Conservation (phyloP, 1,139 yeast species). For the Kazachstania sp. region DNA sequence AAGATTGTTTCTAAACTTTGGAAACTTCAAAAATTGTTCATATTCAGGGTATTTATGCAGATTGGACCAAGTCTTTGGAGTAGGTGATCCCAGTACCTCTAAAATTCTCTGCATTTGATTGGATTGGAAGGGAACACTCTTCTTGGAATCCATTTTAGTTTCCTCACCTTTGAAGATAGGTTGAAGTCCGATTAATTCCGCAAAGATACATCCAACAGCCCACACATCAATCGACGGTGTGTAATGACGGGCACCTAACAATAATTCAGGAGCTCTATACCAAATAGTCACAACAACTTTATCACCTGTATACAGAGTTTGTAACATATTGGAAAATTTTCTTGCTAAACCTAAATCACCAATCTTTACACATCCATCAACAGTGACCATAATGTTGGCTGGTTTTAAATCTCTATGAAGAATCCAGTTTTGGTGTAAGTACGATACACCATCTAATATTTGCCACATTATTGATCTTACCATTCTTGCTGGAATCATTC, state of each 20-base stretch:
- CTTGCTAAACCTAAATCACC: slow-evolving; percentile 96
- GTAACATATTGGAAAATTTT: slow-evolving; percentile 79
- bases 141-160: slow-evolving; percentile 87
- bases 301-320: slow-evolving; percentile 85
- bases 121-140: slow-evolving; percentile 86
- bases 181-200: slow-evolving; percentile 76
- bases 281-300: slow-evolving; percentile 97
- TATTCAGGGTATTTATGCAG: slow-evolving; percentile 79
- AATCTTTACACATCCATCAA: slow-evolving; percentile 81
- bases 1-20: slow-evolving; percentile 57
- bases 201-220: slow-evolving; percentile 97
- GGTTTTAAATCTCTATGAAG: slow-evolving; percentile 94
- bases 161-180: slow-evolving; percentile 98
- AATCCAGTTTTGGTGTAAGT: slow-evolving; percentile 91
- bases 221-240: slow-evolving; percentile 92
- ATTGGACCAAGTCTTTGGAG: slow-evolving; percentile 65
- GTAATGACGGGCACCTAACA: slow-evolving; percentile 86
- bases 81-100: slow-evolving; percentile 87
- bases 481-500: slow-evolving; percentile 67
- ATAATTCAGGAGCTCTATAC: slow-evolving; percentile 93
- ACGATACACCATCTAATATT: slow-evolving; percentile 81
- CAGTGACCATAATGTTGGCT: slow-evolving; percentile 93
- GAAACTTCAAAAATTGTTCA: slow-evolving; percentile 54
- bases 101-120: slow-evolving; percentile 85
- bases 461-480: slow-evolving; percentile 87